Base-by-base conservation (phyloP, 1,139 yeast species). In the Hansenula lynferdii region DNA sequence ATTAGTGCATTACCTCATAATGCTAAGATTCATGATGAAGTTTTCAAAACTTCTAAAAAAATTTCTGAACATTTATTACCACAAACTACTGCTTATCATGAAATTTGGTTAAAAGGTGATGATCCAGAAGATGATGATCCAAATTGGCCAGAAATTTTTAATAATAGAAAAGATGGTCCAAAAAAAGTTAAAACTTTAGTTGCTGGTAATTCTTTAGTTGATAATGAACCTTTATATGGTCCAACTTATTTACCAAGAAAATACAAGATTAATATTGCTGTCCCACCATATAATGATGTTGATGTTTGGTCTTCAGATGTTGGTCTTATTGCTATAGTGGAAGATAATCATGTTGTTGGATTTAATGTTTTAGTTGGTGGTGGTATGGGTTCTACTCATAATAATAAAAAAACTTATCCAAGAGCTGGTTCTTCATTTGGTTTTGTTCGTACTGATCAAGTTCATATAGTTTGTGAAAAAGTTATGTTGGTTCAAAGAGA, bases 341-440 rank as follows among this genome's bases (percentile, higher is more conserved):
- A 77, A 50, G 69, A 78, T 47, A 72, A 72, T 55, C 49, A 79
- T 72, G 43, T 62, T 59, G 40, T 64, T 63, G 98, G 97, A 39
- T 92, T 79, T 71, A 90, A 92, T 56, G 79, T 92, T 37, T 74
- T 85, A 46, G 96, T 83, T 47, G 98, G 97, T 62, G 98, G 97
- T 69, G 98, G 97, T 72, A 90, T 92, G 97, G 98, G 97, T 55
- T 77, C 95, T 29, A 92, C 97, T 25, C 98, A 92, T 64, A 90
- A 90, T 71, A 92, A 92, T 69, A 84, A 84, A 59, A 92, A 90
- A 73, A 92, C 98, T 0, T 92, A 92, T 57, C 98, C 98, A 53
- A 78, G 97, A 68, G 77, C 95, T 14, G 97, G 96, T 45, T 81
- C 95, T 18, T 67, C 80, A 65, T 75, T 90, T 51, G 98, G 97